Evolutionary conservation across 768 basidiomycete genomes (phyloP).

Genomic region (Austroboletus eburneus): DNA sequence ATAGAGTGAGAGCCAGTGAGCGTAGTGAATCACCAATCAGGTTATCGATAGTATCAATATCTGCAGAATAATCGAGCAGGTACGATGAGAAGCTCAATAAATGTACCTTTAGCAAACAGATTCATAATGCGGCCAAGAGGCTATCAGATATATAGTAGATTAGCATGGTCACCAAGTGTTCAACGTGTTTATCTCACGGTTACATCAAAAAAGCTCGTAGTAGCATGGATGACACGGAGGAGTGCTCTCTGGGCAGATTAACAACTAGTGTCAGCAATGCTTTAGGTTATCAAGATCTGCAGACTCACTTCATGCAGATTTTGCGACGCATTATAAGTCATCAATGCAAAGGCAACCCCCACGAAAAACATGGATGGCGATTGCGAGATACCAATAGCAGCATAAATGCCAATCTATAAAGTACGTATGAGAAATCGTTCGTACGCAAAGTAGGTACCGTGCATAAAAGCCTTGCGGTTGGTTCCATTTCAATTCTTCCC

Average conservation of each 20-base stretch:
- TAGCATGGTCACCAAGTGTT: neutral
- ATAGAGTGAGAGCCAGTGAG: slow-evolving; percentile 62
- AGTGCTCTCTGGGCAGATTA: slow-evolving; percentile 48
- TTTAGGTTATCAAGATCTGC: neutral
- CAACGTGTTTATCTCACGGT: slow-evolving; percentile 42
- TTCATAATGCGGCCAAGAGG: slow-evolving; percentile 88
- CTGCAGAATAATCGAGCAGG: slow-evolving; percentile 21
- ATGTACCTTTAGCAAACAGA: slow-evolving; percentile 73
- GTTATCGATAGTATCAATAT: slow-evolving; percentile 81
- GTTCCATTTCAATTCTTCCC: slow-evolving; percentile 50
- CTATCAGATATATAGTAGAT: slow-evolving; percentile 28
- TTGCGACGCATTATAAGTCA: slow-evolving; percentile 78
- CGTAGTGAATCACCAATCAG: slow-evolving; percentile 70
- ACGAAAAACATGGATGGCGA: slow-evolving; percentile 65
- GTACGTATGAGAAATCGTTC: neutral
- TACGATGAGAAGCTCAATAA: neutral
- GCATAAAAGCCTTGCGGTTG: slow-evolving; percentile 69
- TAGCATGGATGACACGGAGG: slow-evolving; percentile 71
- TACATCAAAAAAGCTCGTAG: slow-evolving; percentile 89
- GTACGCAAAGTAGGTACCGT: slow-evolving; percentile 34
- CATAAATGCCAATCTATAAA: slow-evolving; percentile 76
- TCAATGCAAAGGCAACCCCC: slow-evolving; percentile 57
- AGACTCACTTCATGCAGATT: slow-evolving; percentile 51
- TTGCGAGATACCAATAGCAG: slow-evolving; percentile 64
- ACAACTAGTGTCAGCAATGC: neutral